Base-by-base conservation (phyloP, 2,329 filamentous ascomycete genomes). In the Trichothecium roseum region DNA sequence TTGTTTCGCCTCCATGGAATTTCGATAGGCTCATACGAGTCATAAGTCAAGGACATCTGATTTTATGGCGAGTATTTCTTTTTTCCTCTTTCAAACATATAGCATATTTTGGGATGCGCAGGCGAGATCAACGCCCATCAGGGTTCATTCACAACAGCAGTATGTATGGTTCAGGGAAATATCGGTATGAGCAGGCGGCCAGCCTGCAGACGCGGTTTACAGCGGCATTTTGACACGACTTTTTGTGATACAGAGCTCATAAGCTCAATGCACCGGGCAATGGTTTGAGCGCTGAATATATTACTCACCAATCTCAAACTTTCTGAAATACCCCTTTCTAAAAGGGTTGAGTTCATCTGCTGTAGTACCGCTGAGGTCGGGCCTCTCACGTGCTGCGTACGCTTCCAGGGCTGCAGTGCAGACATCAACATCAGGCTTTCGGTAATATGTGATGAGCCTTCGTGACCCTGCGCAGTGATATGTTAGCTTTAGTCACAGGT, bases 1-100 rank as follows among this genome's bases (percentile, higher is more conserved):
- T 38, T 91, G 86, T 60, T 84, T 83, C 56, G 77, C 78, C 49
- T 82, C 86, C 42, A 75, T 94, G 61, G 91, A 98, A 62, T 95
- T 96, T 45, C 58, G 59, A 51, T 63, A 52, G 55, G 28, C 32
- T 31, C n/a, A 22, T 31, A 16, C 17, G 32, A n/a, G 3, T 20
- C 15, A 20, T 29, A n/a, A 34, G 14, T 28, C 10, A 28, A 24
- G 32, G 8, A 12, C 18, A 17, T 16, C 12, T 34, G 18, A 14
- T 27, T 16, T 16, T 26, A 16, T 22, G 18, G 18, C 28, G 15
- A 30, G 18, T 14, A 22, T 30, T 35, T 7, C 34, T 27, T 33
- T 30, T 13, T 22, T 35, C 14, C 34, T 29, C 13, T 10, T 34
- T 26, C n/a, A 20, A 15, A 15, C 13, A 10, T 26, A 26, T 27